Conservation (phyloP, 495 filamentous ascomycete genomes). For the Massariosphaeria phaeospora region DNA sequence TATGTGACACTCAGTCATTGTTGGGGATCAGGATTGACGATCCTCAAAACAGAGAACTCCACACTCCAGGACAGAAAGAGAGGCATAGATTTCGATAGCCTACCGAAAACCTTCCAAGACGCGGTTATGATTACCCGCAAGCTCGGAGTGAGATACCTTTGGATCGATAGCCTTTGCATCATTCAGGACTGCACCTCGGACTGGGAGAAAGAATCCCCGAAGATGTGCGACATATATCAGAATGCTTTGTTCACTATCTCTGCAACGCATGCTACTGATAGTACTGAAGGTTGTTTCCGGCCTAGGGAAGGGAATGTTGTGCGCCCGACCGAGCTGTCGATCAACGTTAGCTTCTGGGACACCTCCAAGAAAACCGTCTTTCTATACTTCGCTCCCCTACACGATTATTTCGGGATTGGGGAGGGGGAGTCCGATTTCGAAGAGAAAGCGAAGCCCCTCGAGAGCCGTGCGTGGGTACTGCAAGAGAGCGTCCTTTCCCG, state of each 20-base stretch:
- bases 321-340: no score
- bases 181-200: conserved; percentile 20
- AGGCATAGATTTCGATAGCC: background rate
- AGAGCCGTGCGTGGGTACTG: no score
- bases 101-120: conserved; percentile 23
- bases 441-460: no score
- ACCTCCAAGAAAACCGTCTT: no score
- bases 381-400: no score
- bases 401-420: no score
- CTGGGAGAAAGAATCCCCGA: conserved; percentile 8
- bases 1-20: no score
- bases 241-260: conserved; percentile 7
- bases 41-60: background rate
- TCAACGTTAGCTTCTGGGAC: no score
- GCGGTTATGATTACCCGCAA: conserved; percentile 2
- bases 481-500: no score
- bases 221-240: conserved; percentile 12
- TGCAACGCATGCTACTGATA: background rate
- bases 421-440: no score
- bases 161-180: conserved; percentile 30
- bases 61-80: background rate
- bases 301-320: no score
- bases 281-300: background rate
- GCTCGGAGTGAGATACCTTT: conserved; percentile 18
- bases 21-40: background rate